Conservation (phyloP, 768 basidiomycete species). For the Phlebiopsis gigantea region DNA sequence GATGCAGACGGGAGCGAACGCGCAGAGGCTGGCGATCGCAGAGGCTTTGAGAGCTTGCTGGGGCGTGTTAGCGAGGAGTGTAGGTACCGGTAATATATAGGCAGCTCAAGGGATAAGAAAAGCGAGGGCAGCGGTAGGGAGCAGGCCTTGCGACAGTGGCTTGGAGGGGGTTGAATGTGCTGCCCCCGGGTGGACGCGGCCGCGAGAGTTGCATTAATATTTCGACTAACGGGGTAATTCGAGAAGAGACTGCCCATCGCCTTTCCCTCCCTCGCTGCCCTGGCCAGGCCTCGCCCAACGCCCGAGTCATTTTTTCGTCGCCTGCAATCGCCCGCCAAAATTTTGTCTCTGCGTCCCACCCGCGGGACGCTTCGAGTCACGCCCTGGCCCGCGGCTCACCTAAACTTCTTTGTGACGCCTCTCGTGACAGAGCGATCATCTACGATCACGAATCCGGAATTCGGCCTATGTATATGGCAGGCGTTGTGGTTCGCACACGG, state of each 20-base stretch:
- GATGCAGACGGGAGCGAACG: neutral
- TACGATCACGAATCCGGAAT: neutral
- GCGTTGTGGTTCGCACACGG: neutral
- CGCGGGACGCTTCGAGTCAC: neutral
- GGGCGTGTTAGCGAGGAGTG: neutral
- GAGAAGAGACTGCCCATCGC: neutral
- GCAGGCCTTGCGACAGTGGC: neutral
- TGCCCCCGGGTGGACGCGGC: conserved; percentile 4
- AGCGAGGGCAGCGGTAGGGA: neutral
- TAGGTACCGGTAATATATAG: neutral
- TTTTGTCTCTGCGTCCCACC: neutral
- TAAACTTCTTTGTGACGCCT: neutral
- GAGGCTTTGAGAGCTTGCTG: neutral
- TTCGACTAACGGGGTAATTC: neutral
- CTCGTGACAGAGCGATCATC: neutral
- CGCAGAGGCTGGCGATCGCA: neutral
- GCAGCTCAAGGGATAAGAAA: neutral
- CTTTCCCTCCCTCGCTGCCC: too few relatives aligned
- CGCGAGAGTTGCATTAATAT: neutral
- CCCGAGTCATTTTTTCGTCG: neutral
- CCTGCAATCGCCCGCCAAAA: neutral
- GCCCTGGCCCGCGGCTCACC: neutral
- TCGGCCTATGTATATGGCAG: neutral
- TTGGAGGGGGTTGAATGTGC: neutral
- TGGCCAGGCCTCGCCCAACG: too few relatives aligned